A percentile compares a stretch with the other conserved stretches of the same genome.
Evolutionary conservation across 495 filamentous ascomycete species (phyloP).

Genomic region (Trichoderma asperelloides): DNA sequence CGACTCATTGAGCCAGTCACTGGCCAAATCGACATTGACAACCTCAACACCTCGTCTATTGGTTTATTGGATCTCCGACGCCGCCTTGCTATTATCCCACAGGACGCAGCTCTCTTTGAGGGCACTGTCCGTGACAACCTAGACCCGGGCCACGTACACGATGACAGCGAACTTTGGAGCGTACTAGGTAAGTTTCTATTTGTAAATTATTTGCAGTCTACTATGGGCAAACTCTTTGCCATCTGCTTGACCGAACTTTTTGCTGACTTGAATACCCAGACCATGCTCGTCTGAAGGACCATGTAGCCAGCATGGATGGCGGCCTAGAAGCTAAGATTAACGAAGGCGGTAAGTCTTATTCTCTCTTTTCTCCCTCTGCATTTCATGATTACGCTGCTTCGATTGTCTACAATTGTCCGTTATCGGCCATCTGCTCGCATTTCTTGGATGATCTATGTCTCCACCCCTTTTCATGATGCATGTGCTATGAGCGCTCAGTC

Average conservation of each 20-base stretch:
- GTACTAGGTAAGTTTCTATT: conserved; percentile 65
- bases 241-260: not conserved
- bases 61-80: conserved; percentile 82
- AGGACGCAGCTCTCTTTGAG: conserved; percentile 96
- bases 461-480: no score
- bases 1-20: conserved; percentile 82
- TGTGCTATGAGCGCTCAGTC: no score
- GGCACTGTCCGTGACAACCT: conserved; percentile 94
- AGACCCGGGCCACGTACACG: conserved; percentile 89
- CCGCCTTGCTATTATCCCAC: conserved; percentile 93
- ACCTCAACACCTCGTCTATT: conserved; percentile 79
- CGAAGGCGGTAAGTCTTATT: conserved; percentile 70
- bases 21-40: conserved; percentile 82
- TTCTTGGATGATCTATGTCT: no score
- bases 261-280: conserved; percentile 43
- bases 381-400: no score
- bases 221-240: not conserved
- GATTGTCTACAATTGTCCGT: not conserved
- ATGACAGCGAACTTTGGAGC: conserved; percentile 96
- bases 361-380: not conserved
- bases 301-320: conserved; percentile 80
- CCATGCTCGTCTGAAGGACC: conserved; percentile 86
- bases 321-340: conserved; percentile 82
- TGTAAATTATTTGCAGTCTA: not conserved
- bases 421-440: conserved; percentile 2